Conservation (phyloP, 192 early-diverging fungal genomes). For the Coemansia sp. region DNA sequence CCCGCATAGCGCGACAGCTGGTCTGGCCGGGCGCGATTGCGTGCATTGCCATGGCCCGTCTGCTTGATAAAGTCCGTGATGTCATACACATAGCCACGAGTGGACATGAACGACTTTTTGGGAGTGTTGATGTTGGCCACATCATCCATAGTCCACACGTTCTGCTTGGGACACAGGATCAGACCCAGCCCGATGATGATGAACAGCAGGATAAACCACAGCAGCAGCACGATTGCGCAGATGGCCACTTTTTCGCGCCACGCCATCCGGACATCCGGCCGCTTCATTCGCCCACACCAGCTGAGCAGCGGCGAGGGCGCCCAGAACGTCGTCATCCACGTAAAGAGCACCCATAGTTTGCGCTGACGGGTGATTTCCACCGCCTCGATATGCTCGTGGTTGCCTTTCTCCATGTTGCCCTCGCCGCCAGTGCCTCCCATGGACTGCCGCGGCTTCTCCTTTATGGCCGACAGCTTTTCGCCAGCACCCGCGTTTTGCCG, state of each 20-base stretch:
- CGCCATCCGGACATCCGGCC: conserved; percentile 89
- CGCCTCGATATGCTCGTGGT: conserved; percentile 39
- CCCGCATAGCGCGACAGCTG: conserved; percentile 35
- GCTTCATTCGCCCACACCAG: conserved; percentile 63
- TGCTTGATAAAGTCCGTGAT: conserved; percentile 60
- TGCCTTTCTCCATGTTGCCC: conserved; percentile 42
- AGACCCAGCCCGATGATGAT: conserved; percentile 81
- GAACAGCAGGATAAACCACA: conserved; percentile 77
- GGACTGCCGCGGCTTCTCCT: conserved; percentile 5
- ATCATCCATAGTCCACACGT: conserved; percentile 56
- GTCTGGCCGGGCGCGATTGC: conserved; percentile 31
- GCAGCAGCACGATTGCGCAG: conserved; percentile 76
- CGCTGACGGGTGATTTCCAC: conserved; percentile 29
- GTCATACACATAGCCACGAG: conserved; percentile 68
- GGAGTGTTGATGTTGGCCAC: conserved; percentile 58
- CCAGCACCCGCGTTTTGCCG: conserved; percentile 22
- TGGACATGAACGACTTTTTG: conserved; percentile 58
- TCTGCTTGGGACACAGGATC: conserved; percentile 72
- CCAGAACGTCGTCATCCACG: conserved; percentile 40
- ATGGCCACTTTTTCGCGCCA: conserved; percentile 98
- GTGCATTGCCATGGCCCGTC: conserved; percentile 52
- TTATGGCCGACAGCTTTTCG: conserved; percentile 22
- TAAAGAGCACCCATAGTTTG: conserved; percentile 24
- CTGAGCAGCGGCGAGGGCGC: conserved; percentile 26
- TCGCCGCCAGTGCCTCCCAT: conserved; percentile 45